Conservation (phyloP, 1,284 basidiomycete species). For the Ustilago trichophora region DNA sequence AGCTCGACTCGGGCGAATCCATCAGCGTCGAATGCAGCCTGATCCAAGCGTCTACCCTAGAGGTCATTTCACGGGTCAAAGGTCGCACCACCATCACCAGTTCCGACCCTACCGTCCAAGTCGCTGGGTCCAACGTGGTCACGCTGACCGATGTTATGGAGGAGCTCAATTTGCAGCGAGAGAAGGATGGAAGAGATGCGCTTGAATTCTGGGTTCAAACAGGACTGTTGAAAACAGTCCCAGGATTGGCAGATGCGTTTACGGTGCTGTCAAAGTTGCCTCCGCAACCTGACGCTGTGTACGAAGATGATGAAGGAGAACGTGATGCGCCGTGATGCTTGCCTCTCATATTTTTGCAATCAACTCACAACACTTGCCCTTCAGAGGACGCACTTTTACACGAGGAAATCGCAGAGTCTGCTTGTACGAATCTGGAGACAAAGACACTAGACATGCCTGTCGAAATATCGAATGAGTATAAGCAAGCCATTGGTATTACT, state of each 20-base stretch:
- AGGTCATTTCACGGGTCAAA: constrained; percentile 28
- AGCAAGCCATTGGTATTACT: constrained; percentile 12
- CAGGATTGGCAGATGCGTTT: constrained; percentile 28
- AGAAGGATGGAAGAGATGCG: constrained; percentile 35
- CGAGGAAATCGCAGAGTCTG: no score
- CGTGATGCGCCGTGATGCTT: constrained; percentile 5
- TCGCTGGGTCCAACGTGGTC: constrained; percentile 8
- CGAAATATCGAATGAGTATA: background rate
- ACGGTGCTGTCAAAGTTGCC: constrained; percentile 20
- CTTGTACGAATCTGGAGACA: no score
- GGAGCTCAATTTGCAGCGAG: constrained; percentile 40
- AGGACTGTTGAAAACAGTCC: constrained; percentile 17
- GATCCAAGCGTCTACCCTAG: constrained; percentile 36
- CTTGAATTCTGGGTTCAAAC: constrained; percentile 31
- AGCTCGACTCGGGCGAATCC: constrained; percentile 43
- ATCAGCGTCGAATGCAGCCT: constrained; percentile 36
- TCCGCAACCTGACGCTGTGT: background rate
- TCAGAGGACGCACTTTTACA: no score
- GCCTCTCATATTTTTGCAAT: background rate
- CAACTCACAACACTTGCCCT: no score
- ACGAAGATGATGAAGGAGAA: constrained; percentile 5
- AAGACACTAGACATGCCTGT: no score
- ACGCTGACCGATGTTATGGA: constrained; percentile 42
- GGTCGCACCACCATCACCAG: background rate
- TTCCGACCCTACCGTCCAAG: background rate